Conservation (phyloP, 495 filamentous ascomycete genomes). For the Copromyces sp. region DNA sequence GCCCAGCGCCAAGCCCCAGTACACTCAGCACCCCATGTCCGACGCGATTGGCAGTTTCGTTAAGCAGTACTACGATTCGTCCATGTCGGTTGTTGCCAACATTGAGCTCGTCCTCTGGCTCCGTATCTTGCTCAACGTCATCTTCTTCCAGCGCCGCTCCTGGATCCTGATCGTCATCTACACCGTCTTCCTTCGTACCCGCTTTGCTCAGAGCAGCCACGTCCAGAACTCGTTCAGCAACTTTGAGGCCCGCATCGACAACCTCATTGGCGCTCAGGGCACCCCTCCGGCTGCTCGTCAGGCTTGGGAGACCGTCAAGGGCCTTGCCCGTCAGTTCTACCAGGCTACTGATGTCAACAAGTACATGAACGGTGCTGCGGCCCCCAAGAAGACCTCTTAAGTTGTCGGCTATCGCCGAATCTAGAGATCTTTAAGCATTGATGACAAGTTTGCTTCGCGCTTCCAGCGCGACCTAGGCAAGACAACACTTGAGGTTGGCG, state of each 20-base stretch:
- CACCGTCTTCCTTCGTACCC: conserved; percentile 82
- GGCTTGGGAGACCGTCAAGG: conserved; percentile 77
- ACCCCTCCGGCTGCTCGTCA: conserved; percentile 76
- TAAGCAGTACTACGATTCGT: conserved; percentile 91
- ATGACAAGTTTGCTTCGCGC: conserved; percentile 10
- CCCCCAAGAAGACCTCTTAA: conserved; percentile 44
- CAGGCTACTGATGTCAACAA: conserved; percentile 67
- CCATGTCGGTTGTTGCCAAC: conserved; percentile 69
- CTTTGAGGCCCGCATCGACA: conserved; percentile 66
- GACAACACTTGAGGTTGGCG: neutral
- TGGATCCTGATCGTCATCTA: conserved; percentile 82
- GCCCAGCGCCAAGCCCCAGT: conserved; percentile 51
- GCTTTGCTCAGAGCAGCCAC: conserved; percentile 84
- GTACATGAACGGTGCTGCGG: conserved; percentile 48
- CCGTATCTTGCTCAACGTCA: conserved; percentile 64
- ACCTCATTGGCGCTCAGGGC: conserved; percentile 71
- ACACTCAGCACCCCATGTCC: conserved; percentile 55
- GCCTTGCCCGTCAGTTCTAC: conserved; percentile 56
- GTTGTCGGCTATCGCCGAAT: neutral
- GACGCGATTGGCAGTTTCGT: conserved; percentile 86
- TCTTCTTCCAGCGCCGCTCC: conserved; percentile 80
- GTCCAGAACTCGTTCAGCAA: conserved; percentile 71
- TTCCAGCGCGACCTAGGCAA: conserved; percentile 7
- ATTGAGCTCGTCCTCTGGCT: conserved; percentile 75
- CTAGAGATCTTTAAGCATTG: neutral